phyloP scores from a whole-genome alignment of 352 stramenopile genomes.

The Globisporangium nunn region DNA sequence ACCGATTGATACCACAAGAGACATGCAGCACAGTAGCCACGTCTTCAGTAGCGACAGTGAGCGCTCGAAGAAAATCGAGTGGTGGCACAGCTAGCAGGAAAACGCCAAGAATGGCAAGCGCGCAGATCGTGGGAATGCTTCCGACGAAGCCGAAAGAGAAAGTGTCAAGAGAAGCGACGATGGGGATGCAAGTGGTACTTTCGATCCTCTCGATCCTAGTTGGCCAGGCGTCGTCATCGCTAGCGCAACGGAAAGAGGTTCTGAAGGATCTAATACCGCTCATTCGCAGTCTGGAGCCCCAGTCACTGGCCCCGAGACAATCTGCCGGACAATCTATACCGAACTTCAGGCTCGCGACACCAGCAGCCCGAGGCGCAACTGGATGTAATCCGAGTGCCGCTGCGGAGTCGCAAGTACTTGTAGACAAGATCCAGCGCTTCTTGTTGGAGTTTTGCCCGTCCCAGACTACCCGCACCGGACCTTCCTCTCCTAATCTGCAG shows the following conservation, averaged over 20 bases:
- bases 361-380: not conserved
- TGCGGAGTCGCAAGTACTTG: conserved; percentile 14
- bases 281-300: conserved; percentile 23
- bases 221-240: conserved; percentile 12
- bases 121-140: too few relatives aligned
- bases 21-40: too few relatives aligned
- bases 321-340: not conserved
- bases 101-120: not conserved
- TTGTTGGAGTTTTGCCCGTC: conserved; percentile 35
- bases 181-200: conserved; percentile 38
- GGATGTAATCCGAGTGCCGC: conserved; percentile 5
- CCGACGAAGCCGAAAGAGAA: conserved; percentile 24
- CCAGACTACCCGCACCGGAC: not conserved
- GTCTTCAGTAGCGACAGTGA: not conserved
- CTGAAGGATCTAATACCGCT: conserved; percentile 39
- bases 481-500: conserved; percentile 28
- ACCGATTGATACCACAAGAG: not conserved
- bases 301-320: conserved; percentile 23
- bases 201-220: conserved; percentile 26
- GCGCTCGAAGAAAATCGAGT: not conserved
- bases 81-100: not conserved
- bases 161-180: conserved; percentile 22
- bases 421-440: conserved; percentile 36
- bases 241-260: conserved; percentile 29
- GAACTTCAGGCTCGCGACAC: not conserved